Evolutionary conservation across 2,329 filamentous ascomycete genomes (phyloP).

Genomic region (Aspergillus amoenus): DNA sequence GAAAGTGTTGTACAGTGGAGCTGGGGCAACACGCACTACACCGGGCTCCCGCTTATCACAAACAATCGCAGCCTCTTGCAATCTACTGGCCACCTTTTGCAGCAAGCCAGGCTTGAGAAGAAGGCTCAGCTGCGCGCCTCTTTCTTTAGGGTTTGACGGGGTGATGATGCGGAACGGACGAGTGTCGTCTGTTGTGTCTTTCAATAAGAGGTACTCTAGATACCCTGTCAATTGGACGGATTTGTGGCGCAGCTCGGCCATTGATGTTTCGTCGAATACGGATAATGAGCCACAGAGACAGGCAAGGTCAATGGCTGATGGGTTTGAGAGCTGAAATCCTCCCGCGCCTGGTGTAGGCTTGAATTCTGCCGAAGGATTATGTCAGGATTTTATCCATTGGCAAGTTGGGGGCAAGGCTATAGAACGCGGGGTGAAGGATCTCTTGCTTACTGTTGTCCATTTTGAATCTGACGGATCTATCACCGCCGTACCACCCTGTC

Average conservation of each 20-base stretch:
- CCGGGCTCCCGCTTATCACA: constrained; percentile 81
- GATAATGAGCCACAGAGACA: constrained; percentile 68
- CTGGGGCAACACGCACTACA: constrained; percentile 78
- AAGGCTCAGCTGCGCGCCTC: constrained; percentile 77
- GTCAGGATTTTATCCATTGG: constrained; percentile 1
- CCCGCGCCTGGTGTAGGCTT: constrained; percentile 73
- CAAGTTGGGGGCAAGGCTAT: background rate
- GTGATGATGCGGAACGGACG: constrained; percentile 64
- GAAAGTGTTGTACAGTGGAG: constrained; percentile 79
- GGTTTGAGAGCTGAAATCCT: constrained; percentile 80
- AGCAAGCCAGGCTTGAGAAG: constrained; percentile 68
- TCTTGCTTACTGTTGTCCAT: constrained; percentile 66
- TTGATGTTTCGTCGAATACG: constrained; percentile 70
- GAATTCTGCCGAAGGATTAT: constrained; percentile 52
- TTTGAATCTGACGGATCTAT: constrained; percentile 71
- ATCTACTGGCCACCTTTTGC: constrained; percentile 62
- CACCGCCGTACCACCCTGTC: constrained; percentile 80
- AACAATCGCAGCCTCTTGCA: constrained; percentile 71
- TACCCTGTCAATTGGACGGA: constrained; percentile 73
- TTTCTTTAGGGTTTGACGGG: constrained; percentile 62
- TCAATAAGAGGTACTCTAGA: constrained; percentile 64
- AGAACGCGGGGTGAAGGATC: background rate
- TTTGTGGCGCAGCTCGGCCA: constrained; percentile 66
- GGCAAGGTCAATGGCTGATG: constrained; percentile 72
- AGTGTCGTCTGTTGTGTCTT: constrained; percentile 33